Evolutionary conservation across 164 flowering plant species (phyloP).

Genomic region (Berberis vulgaris): DNA sequence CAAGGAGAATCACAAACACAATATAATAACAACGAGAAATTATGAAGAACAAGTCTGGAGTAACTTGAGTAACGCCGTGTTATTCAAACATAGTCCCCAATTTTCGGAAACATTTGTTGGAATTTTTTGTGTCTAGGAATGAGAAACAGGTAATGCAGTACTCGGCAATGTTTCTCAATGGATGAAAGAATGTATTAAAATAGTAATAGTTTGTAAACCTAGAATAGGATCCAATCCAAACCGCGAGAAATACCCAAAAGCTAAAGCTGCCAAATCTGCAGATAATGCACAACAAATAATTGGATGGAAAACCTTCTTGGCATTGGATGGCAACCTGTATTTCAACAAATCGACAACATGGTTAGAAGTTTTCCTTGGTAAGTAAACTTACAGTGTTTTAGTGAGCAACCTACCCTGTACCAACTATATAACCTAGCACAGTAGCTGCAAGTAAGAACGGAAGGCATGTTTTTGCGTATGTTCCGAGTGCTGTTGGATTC

Average conservation of each 20-base stretch:
- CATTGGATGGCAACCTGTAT: slow-evolving; percentile 62
- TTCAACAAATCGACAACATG: slow-evolving; percentile 2
- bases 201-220: slow-evolving; percentile 35
- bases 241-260: slow-evolving; percentile 61
- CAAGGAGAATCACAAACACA: too few species aligned
- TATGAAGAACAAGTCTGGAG: too few species aligned
- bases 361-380: background rate
- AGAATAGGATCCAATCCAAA: slow-evolving; percentile 75
- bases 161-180: too few species aligned
- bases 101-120: too few species aligned
- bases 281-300: slow-evolving; percentile 80
- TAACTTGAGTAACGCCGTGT: too few species aligned
- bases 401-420: slow-evolving; percentile 56
- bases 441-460: slow-evolving; percentile 91
- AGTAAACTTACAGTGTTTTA: background rate
- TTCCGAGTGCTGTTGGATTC: slow-evolving; percentile 64
- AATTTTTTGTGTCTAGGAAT: too few species aligned
- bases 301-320: slow-evolving; percentile 84
- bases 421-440: slow-evolving; percentile 82
- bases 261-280: slow-evolving; percentile 75
- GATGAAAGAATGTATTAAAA: background rate
- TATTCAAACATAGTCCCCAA: too few species aligned
- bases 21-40: too few species aligned
- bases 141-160: too few species aligned
- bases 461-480: slow-evolving; percentile 77